Conservation (phyloP, 352 stramenopile species). For the Phytopythium oedochilum region DNA sequence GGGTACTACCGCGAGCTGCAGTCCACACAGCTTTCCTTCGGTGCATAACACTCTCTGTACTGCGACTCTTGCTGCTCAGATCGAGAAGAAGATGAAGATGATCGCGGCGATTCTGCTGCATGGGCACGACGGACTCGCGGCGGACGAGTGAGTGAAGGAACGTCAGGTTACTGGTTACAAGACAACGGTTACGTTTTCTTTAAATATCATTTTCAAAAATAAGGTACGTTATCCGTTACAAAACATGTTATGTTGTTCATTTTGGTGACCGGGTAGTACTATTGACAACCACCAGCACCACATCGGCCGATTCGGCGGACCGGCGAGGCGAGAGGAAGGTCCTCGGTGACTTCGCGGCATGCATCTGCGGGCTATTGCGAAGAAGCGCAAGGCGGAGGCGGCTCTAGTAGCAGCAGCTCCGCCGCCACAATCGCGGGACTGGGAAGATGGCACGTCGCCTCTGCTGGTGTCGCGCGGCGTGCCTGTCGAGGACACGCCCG, state of each 20-base stretch:
- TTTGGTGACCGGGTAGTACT: no score
- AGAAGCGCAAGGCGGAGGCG: not conserved
- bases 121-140: constrained; percentile 13
- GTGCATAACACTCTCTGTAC: not conserved
- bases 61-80: constrained; percentile 12
- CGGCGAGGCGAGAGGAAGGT: no score
- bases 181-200: no score
- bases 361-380: not conserved
- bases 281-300: not conserved
- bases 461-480: constrained; percentile 18
- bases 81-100: constrained; percentile 54
- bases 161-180: not conserved
- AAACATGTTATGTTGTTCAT: no score
- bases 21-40: not conserved
- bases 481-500: constrained; percentile 18
- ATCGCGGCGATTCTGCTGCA: constrained; percentile 37
- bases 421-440: no score
- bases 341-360: no score
- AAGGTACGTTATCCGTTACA: no score
- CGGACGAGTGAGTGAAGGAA: not conserved
- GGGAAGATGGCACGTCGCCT: not conserved
- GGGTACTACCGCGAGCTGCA: constrained; percentile 9
- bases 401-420: not conserved
- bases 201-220: no score
- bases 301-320: no score